Evolutionary conservation across 2,329 filamentous ascomycete genomes (phyloP).

Genomic region (Tolypocladium inflatum): DNA sequence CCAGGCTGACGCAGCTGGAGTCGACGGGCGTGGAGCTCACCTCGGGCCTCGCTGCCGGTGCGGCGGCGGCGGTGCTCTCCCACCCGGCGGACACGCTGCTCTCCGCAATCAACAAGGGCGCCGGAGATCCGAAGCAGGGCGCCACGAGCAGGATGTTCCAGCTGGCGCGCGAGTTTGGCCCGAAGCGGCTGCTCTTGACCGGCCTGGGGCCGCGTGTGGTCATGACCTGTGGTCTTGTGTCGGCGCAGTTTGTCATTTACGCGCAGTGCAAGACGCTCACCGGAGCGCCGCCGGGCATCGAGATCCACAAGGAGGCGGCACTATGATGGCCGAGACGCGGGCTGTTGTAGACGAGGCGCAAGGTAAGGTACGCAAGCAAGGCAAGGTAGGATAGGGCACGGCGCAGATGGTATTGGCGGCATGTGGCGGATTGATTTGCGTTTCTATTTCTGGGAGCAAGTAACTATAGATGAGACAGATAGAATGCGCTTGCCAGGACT

Average conservation of each 20-base stretch:
- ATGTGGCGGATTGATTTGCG: not conserved
- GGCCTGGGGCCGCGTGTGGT: constrained; percentile 41
- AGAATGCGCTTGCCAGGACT: not conserved
- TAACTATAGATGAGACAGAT: not conserved
- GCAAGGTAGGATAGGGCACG: not conserved
- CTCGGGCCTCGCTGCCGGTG: constrained; percentile 79
- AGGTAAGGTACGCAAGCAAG: not conserved
- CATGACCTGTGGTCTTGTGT: constrained; percentile 44
- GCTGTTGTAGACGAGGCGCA: not conserved
- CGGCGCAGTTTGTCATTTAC: constrained; percentile 46
- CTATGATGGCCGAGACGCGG: constrained; percentile 6
- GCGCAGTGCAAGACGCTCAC: constrained; percentile 44
- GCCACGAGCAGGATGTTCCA: constrained; percentile 42
- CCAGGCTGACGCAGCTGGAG: constrained; percentile 55
- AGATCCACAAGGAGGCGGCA: constrained; percentile 40
- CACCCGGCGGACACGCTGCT: constrained; percentile 69
- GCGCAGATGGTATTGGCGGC: not conserved
- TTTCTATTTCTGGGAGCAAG: not conserved
- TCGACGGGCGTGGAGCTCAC: constrained; percentile 79
- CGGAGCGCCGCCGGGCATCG: constrained; percentile 39
- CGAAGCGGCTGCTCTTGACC: constrained; percentile 33
- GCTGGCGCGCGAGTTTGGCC: constrained; percentile 41
- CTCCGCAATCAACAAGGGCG: constrained; percentile 46
- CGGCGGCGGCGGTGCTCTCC: constrained; percentile 79
- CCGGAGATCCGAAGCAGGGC: constrained; percentile 36